Evolutionary conservation across 2,329 filamentous ascomycete genomes (phyloP).

Genomic region (Hypoxylon sp.): DNA sequence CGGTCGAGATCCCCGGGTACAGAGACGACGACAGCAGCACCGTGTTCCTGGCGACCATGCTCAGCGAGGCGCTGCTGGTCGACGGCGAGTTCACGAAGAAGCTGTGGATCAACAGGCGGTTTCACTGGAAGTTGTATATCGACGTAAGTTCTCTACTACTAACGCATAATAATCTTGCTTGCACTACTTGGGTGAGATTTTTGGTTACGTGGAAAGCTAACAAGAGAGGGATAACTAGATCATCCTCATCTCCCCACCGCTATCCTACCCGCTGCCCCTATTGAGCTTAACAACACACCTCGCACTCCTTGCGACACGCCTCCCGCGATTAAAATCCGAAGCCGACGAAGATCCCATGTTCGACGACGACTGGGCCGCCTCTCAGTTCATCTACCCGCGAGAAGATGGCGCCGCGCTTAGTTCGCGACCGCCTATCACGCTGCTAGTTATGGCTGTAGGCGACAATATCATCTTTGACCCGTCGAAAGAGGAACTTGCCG

Average conservation of each 20-base stretch:
- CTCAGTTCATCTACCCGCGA: slow-evolving; percentile 77
- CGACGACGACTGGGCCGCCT: slow-evolving; percentile 95
- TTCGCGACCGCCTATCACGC: slow-evolving; percentile 80
- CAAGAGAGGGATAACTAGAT: no score
- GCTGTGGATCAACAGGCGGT: slow-evolving; percentile 87
- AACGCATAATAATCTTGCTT: no score
- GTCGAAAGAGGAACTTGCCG: slow-evolving; percentile 87
- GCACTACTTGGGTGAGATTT: no score
- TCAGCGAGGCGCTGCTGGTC: slow-evolving; percentile 84
- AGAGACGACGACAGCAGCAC: slow-evolving; percentile 91
- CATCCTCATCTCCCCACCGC: slow-evolving; percentile 88
- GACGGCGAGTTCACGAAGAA: slow-evolving; percentile 74
- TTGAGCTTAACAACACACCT: slow-evolving; percentile 94
- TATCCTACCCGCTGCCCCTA: slow-evolving; percentile 91
- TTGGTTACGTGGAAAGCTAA: no score
- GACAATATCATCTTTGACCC: slow-evolving; percentile 95
- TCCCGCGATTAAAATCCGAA: slow-evolving; percentile 87
- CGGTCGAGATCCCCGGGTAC: slow-evolving; percentile 89
- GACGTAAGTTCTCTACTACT: slow-evolving; percentile 81
- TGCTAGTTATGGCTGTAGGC: slow-evolving; percentile 87
- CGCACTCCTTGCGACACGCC: slow-evolving; percentile 84
- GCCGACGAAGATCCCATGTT: slow-evolving; percentile 96
- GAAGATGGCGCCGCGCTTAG: slow-evolving; percentile 36
- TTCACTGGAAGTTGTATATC: slow-evolving; percentile 96
- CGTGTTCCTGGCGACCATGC: slow-evolving; percentile 86